Percentiles rank a stretch among this genome's conserved stretches.
These are phyloP conservation scores for Teunomyces atbi DNA, from an alignment of 805 yeast species.

Conservation along the genomic window DNA sequence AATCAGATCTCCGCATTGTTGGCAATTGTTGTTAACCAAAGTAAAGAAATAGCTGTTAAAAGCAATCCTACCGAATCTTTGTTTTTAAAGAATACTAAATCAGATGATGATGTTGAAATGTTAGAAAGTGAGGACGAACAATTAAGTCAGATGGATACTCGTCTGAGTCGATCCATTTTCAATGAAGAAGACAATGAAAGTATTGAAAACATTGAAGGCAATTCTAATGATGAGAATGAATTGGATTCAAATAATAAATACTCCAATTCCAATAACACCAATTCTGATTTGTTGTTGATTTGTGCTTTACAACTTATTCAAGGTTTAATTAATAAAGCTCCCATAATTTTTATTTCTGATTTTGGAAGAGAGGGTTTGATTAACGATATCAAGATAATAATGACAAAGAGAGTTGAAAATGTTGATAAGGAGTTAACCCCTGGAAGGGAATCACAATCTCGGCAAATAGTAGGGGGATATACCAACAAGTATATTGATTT, in stretches of 20 bases:
- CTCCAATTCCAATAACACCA: neutral
- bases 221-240: constrained; percentile 11
- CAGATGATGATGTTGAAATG: constrained; percentile 11
- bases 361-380: constrained; percentile 76
- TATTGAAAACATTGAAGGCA: neutral
- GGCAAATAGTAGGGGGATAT: constrained; percentile 12
- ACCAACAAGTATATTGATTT: constrained; percentile 27
- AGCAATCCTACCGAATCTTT: neutral
- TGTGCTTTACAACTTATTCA: constrained; percentile 52
- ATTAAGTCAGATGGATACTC: neutral
- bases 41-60: constrained; percentile 28
- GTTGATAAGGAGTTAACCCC: constrained; percentile 7
- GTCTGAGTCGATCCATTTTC: neutral
- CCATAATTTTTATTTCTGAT: constrained; percentile 42
- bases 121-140: constrained; percentile 7
- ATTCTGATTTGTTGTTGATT: constrained; percentile 41
- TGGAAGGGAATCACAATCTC: constrained; percentile 23
- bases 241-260: neutral
- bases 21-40: constrained; percentile 62
- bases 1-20: constrained; percentile 46
- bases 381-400: constrained; percentile 43
- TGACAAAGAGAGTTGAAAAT: constrained; percentile 19
- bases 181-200: constrained; percentile 6
- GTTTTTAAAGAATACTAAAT: neutral
- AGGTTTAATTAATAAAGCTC: constrained; percentile 42